Base-by-base conservation (phyloP, 2,329 filamentous ascomycete genomes). In the Phialophora macrospora region DNA sequence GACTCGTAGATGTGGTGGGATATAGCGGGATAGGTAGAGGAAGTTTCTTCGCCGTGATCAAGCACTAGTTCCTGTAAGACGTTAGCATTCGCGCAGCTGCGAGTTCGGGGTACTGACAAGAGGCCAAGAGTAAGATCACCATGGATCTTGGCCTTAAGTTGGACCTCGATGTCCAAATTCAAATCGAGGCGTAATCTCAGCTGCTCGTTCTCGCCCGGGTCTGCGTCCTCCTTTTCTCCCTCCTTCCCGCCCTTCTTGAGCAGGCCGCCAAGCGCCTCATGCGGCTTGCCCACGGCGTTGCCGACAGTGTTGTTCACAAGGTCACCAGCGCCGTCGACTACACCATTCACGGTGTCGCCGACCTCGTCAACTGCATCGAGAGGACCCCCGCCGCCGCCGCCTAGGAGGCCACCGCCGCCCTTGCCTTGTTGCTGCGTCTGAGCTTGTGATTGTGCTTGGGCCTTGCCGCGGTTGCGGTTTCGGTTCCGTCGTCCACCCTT, bases 111-210 rank as follows among this genome's bases (percentile, higher is more conserved):
- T 57, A 79, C 78, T 76, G 77, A 80, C 79, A 80, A 74, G 49
- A 81, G 72, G 62, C 76, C 85, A 61, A 88, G 74, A n/a, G 86
- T 87, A 66, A 88, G 77, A 72, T 88, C 85, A 77, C 85, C 85
- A 69, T 87, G 85, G 70, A 88, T 87, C 76, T 85, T 87, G n/a
- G 85, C 85, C 79, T 88, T 88, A 55, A 88, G 76, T 73, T 87
- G 84, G 62, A 88, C 81, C 73, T 88, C 85, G 73, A 88, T 85
- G 74, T 87, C 85, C 66, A 88, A 77, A 72, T 88, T 88, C 70
- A 87, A 76, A 71, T 88, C 85, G 68, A 88, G 72, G 71, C 84
- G 79, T 75, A 87, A 72, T 71, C 84, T 82, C 69, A 88, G 78
- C 85, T 72, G 70, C 55, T 73, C 71, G 51, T 73, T 69, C 7